Percentiles rank a stretch among this genome's conserved stretches.
Evolutionary conservation across 2,329 filamentous ascomycete genomes (phyloP).

Genomic region (Colletotrichum zoysiae): DNA sequence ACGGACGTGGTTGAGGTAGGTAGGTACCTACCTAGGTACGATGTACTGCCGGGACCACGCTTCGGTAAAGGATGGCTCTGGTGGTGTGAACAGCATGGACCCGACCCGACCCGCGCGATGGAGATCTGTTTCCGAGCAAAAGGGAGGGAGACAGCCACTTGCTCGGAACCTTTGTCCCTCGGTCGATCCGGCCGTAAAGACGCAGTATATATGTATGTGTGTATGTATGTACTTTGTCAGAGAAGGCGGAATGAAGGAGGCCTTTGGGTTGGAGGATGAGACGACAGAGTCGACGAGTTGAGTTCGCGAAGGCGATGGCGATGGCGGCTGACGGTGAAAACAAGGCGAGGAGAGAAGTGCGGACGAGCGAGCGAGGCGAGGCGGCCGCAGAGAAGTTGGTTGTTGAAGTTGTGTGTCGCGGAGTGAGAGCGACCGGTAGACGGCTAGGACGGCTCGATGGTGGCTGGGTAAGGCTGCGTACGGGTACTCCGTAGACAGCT

Average conservation of each 20-base stretch:
- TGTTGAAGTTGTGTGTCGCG: constrained; percentile 8
- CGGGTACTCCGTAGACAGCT: too few relatives aligned
- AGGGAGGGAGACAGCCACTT: too few relatives aligned
- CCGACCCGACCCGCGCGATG: constrained; percentile 13
- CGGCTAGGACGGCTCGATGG: constrained; percentile 20
- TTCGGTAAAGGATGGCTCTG: neutral
- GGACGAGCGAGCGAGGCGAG: neutral
- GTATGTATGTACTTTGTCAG: constrained; percentile 5
- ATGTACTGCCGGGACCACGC: neutral
- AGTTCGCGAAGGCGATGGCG: constrained; percentile 21
- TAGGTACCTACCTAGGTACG: too few relatives aligned
- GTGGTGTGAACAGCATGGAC: constrained; percentile 6
- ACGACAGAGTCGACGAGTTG: constrained; percentile 9
- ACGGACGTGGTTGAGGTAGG: too few relatives aligned
- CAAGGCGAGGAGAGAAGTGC: neutral
- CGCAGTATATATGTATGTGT: neutral
- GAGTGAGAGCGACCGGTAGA: constrained; percentile 1
- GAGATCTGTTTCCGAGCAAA: constrained; percentile 20
- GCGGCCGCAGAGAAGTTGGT: neutral
- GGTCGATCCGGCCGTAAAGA: neutral
- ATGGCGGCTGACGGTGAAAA: constrained; percentile 12
- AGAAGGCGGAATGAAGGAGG: neutral
- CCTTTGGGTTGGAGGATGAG: constrained; percentile 24
- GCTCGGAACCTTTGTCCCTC: neutral
- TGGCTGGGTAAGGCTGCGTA: constrained; percentile 16